Base-by-base conservation (phyloP, 176 grass and related monocot genomes). In the Puccinellia tenuiflora region DNA sequence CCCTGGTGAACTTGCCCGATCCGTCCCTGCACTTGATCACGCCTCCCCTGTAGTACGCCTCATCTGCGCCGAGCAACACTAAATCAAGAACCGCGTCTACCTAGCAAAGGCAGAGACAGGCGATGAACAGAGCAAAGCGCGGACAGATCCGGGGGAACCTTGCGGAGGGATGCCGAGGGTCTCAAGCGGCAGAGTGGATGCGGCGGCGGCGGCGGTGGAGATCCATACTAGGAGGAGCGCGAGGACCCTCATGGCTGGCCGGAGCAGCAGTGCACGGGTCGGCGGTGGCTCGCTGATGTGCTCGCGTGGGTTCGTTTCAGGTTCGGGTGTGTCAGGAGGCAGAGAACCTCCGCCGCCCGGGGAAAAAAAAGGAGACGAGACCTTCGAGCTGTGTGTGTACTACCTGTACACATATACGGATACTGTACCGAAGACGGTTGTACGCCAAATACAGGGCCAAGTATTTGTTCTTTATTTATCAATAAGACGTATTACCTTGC, bases 11-110 rank as follows among this genome's bases (percentile, higher is more conserved):
- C 69, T 48, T 93, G 47, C 87, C 90, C 24, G 93, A 99, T 90
- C 96, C 91, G 53, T 96, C 87, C 91, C 90, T 96, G 78, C 96
- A 99, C 85, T 90, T 93, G 79, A 99, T 93, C 80, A 99, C 83
- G 39, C 84, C 63, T 56, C 89, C 87, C 61, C 60, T 93, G 67
- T 90, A 99, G 88, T 93, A 96, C 37, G 87, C 84, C 91, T 85
- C 86, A 84, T 99, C 96, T 99, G 80, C 85, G 43, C 42, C 79
- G 63, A 89, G 46, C 77, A 75, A 43, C 31, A 37, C 63, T 18
- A 46, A 75, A 60, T 90, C 76, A 90, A 51, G 37, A 68, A 83
- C 57, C 80, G 26, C 68, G 51, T 83, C 84, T 62, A 79, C 37
- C 37, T 34, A 77, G 52, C 6, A 35, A 75, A 28, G 20, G 25